Percentiles rank a stretch among this genome's conserved stretches.
Evolutionary conservation across 2,329 filamentous ascomycete species (phyloP).

Genomic region (Teratosphaeria epicoccoides): DNA sequence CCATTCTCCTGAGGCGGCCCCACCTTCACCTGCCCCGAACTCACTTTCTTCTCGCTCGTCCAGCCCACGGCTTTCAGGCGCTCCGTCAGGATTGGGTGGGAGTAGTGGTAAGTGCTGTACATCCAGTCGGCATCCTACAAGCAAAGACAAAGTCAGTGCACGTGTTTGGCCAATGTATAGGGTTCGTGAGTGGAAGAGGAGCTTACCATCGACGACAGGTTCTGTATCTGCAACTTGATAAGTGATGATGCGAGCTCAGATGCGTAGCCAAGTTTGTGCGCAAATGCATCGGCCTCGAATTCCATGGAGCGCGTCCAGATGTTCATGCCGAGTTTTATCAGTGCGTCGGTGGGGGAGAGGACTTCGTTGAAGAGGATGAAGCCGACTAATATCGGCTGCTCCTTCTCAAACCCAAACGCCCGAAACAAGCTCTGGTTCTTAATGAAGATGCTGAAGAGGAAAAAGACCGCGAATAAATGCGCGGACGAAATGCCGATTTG

Average conservation of each 20-base stretch:
- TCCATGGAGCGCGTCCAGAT: slow-evolving; percentile 88
- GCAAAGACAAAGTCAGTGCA: background rate
- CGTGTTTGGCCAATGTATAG: no score
- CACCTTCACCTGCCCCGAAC: slow-evolving; percentile 1
- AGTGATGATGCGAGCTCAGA: slow-evolving; percentile 74
- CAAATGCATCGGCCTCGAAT: slow-evolving; percentile 89
- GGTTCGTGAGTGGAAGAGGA: background rate
- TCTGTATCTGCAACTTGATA: slow-evolving; percentile 97
- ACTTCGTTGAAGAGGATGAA: slow-evolving; percentile 97
- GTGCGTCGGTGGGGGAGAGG: slow-evolving; percentile 84
- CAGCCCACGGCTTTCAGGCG: slow-evolving; percentile 83
- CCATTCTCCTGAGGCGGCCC: background rate
- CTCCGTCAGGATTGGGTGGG: slow-evolving; percentile 91
- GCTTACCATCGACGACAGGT: slow-evolving; percentile 74
- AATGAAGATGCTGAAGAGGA: slow-evolving; percentile 93
- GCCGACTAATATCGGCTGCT: slow-evolving; percentile 81
- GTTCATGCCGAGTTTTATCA: slow-evolving; percentile 94
- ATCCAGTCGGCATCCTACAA: slow-evolving; percentile 77
- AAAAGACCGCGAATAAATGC: slow-evolving; percentile 94
- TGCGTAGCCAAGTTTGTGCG: slow-evolving; percentile 71
- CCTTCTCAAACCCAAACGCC: slow-evolving; percentile 75
- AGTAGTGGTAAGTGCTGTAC: slow-evolving; percentile 98
- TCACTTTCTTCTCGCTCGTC: slow-evolving; percentile 53
- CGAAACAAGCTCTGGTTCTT: slow-evolving; percentile 86
- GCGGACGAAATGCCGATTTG: slow-evolving; percentile 71